A percentile compares a stretch with the other conserved stretches of the same genome.
Conservation (phyloP, 78 protist genomes). For the Anaeramoeba flamelloides region DNA sequence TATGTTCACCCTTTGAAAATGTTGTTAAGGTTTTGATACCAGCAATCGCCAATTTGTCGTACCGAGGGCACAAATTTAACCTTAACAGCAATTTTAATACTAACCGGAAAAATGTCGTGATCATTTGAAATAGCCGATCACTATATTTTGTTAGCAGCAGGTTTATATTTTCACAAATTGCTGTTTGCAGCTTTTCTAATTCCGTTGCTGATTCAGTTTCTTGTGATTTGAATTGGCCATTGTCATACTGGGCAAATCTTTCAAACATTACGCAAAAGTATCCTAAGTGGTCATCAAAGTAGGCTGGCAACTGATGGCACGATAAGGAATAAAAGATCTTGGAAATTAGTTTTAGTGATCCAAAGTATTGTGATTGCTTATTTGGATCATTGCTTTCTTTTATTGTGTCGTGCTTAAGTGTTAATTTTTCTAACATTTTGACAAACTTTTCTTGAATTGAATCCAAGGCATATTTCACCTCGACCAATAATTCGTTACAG, state of each 20-base stretch:
- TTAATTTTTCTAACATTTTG: neutral
- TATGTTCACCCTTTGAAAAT: conserved; percentile 32
- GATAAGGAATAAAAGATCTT: conserved; percentile 7
- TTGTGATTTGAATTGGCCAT: neutral
- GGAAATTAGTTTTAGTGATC: neutral
- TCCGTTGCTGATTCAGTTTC: neutral
- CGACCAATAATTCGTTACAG: conserved; percentile 16
- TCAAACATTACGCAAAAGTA: conserved; percentile 31
- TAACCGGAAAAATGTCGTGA: neutral
- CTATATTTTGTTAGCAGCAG: conserved; percentile 14
- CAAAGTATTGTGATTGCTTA: neutral
- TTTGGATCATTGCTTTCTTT: neutral
- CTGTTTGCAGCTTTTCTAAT: conserved; percentile 1
- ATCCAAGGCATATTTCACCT: conserved; percentile 16
- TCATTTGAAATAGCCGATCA: neutral
- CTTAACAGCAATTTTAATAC: neutral
- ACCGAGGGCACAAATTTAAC: neutral
- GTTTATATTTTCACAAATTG: conserved; percentile 9
- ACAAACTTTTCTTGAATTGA: conserved; percentile 11
- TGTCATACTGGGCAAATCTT: conserved; percentile 1
- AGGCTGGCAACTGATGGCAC: conserved; percentile 46
- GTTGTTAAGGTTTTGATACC: conserved; percentile 51
- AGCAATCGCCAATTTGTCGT: conserved; percentile 30
- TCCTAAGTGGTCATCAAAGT: conserved; percentile 54
- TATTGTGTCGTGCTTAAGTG: neutral